Base-by-base conservation (phyloP, 169 alveolate species). In the Plasmodium relictum region DNA sequence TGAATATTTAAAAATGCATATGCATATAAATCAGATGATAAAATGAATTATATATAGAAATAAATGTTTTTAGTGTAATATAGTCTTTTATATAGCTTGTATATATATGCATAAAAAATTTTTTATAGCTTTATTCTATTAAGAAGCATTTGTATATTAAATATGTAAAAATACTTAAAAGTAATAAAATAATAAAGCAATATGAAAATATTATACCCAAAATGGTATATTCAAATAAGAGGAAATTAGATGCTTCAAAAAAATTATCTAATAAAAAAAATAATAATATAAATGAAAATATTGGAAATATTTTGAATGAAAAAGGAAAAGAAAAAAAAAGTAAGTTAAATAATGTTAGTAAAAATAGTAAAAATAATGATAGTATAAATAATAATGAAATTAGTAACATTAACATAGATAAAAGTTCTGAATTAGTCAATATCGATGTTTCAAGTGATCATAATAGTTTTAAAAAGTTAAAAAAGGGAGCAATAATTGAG, bases 401-500 rank as follows among this genome's bases (percentile, higher is more conserved):
- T 18, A 22, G 0, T 8, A 1, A 6, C 16, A 59, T 10, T 59
- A 6, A 37, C 44, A 16, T n/a, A 59, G 14, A 1, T 4, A 10
- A 8, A 59, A 1, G 41, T n/a, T 59, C 41, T 7, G 18, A n/a
- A n/a, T 8, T 4, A 22, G 3, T 8, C 5, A 59, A 18, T 8
- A 9, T 3, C 2, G 6, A 18, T 59, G 0, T 0, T 59, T 20
- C 0, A 22, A 7, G 14, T 39, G 31, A 66, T 39, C 37, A 1
- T 10, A 65, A 44, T 5, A 20, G 22, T 48, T 70, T 48, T 26
- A 70, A 24, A 48, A 48, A 41, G 6, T 54, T 76, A 50, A 76
- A 76, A 22, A 76, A 76, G 20, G 89, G 89, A 5, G 74, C 89
- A 0, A 20, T 76, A 9, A 76, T 63, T 37, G 89, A 76, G 45